Evolutionary conservation across 805 yeast species (phyloP).

Genomic region (Sugiyamaella qingdaonensis): DNA sequence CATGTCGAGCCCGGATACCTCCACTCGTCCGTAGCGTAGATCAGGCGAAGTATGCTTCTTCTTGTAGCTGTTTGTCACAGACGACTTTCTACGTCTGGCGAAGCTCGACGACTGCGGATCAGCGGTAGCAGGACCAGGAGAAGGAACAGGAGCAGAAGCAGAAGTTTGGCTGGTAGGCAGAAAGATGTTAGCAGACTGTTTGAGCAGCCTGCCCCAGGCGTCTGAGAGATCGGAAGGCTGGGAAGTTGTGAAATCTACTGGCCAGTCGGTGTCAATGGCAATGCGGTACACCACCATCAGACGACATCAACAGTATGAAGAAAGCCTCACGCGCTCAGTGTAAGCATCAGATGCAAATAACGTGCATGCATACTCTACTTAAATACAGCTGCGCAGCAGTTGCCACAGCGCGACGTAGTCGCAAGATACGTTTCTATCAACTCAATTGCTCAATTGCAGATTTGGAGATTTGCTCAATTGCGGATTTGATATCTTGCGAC

Average conservation of each 20-base stretch:
- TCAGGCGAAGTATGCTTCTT: slow-evolving; percentile 17
- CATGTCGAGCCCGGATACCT: slow-evolving; percentile 21
- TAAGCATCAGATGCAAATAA: too few relatives aligned
- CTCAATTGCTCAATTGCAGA: too few relatives aligned
- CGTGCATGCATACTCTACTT: too few relatives aligned
- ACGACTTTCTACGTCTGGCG: background rate
- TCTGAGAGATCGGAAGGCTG: background rate
- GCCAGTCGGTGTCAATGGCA: background rate
- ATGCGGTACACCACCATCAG: background rate
- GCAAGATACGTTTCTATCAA: too few relatives aligned
- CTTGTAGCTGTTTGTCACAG: slow-evolving; percentile 1
- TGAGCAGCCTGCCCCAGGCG: background rate
- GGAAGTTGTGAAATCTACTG: background rate
- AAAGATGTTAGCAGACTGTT: background rate
- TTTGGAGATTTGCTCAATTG: too few relatives aligned
- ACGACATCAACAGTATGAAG: background rate
- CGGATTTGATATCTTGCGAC: too few relatives aligned
- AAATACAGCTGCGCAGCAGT: too few relatives aligned
- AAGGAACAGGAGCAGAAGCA: background rate
- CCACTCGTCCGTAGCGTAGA: slow-evolving; percentile 19
- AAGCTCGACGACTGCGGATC: background rate
- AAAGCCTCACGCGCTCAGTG: too few relatives aligned
- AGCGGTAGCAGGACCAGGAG: background rate
- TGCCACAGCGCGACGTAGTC: too few relatives aligned
- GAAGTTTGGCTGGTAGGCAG: background rate